phyloP scores from a whole-genome alignment of 192 early-diverging fungal genomes.

The Podila verticillata region DNA sequence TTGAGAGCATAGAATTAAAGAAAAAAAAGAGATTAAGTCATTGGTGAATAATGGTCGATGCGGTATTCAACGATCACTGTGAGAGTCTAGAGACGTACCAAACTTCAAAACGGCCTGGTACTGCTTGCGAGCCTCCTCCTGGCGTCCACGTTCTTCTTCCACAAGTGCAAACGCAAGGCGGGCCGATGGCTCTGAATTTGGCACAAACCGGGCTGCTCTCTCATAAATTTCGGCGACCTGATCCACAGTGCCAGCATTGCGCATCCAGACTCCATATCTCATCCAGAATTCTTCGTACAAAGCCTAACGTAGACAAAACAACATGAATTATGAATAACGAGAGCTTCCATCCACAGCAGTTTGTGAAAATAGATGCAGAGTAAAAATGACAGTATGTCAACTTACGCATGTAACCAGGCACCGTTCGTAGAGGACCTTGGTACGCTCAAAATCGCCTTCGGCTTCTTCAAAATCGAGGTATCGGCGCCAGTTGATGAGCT shows the following conservation, averaged over 20 bases:
- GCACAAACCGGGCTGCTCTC: conserved; percentile 64
- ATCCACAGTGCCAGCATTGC: conserved; percentile 54
- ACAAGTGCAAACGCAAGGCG: conserved; percentile 69
- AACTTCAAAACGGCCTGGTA: conserved; percentile 64
- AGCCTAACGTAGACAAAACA: conserved; percentile 51
- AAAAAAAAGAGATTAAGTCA: not conserved
- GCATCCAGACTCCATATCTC: conserved; percentile 70
- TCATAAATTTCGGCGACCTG: conserved; percentile 61
- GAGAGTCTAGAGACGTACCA: conserved; percentile 39
- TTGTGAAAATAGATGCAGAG: too few species aligned
- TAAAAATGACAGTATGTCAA: not conserved
- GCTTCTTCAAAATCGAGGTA: conserved; percentile 81
- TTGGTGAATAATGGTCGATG: not conserved
- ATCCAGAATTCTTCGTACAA: conserved; percentile 84
- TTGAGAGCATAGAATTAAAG: not conserved
- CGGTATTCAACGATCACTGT: not conserved
- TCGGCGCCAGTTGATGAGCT: conserved; percentile 74
- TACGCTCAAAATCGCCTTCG: conserved; percentile 62
- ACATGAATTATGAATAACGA: not conserved
- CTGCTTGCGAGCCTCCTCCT: conserved; percentile 63
- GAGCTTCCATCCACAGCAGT: too few species aligned
- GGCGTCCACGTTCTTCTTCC: conserved; percentile 68
- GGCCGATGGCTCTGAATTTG: conserved; percentile 64
- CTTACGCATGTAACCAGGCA: conserved; percentile 80
- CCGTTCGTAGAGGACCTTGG: conserved; percentile 75